phyloP scores from a whole-genome alignment of 805 yeast genomes.

The Cyberlindnera mississippiensis region DNA sequence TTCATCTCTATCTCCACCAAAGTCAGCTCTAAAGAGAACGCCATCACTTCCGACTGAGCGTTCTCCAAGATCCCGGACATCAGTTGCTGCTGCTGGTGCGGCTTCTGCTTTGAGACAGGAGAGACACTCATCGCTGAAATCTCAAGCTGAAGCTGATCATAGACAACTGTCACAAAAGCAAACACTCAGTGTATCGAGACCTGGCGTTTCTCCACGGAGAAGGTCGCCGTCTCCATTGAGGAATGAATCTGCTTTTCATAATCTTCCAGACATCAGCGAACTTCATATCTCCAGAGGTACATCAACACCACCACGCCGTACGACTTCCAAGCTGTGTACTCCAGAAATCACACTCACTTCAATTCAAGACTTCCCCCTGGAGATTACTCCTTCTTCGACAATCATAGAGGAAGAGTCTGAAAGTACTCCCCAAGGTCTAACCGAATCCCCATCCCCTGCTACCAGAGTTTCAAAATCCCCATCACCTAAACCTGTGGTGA shows the following conservation, averaged over 20 bases:
- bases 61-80: slow-evolving; percentile 3
- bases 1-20: background rate
- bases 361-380: background rate
- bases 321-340: background rate
- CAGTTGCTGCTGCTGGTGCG: slow-evolving; percentile 23
- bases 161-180: slow-evolving; percentile 4
- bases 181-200: background rate
- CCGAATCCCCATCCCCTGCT: slow-evolving; percentile 1
- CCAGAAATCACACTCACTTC: slow-evolving; percentile 2
- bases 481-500: slow-evolving; percentile 8
- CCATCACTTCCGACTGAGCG: slow-evolving; percentile 13
- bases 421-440: too few relatives aligned
- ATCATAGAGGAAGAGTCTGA: slow-evolving; percentile 1
- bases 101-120: slow-evolving; percentile 18
- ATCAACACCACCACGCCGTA: slow-evolving; percentile 6
- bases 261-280: slow-evolving; percentile 18
- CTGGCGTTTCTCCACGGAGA: slow-evolving; percentile 1
- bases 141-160: slow-evolving; percentile 11
- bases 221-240: slow-evolving; percentile 22
- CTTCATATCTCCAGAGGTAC: slow-evolving; percentile 1
- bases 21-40: slow-evolving; percentile 3
- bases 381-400: background rate
- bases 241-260: background rate
- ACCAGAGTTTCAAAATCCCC: slow-evolving; percentile 1
- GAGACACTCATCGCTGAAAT: slow-evolving; percentile 21